phyloP scores from a whole-genome alignment of 345 rosid genomes.

The Euphorbia lathyris region DNA sequence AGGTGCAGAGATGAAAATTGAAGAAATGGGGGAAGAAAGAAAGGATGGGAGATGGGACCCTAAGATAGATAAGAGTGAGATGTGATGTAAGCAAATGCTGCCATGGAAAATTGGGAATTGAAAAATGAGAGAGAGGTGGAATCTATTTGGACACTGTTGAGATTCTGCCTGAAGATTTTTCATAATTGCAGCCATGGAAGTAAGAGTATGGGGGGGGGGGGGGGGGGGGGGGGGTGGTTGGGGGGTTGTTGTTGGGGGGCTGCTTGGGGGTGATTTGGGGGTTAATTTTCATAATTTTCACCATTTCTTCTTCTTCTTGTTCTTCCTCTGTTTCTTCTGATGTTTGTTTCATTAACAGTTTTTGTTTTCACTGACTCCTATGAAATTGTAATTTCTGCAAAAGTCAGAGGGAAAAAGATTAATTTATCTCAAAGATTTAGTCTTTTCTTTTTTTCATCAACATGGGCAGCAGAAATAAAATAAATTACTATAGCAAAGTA shows the following conservation, averaged over 20 bases:
- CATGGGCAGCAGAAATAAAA: not conserved
- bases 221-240: constrained; percentile 16
- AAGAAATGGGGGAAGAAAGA: not conserved
- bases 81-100: constrained; percentile 16
- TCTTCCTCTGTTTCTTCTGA: not conserved
- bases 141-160: constrained; percentile 40
- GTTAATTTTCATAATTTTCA: constrained; percentile 13
- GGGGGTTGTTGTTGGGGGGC: too few relatives aligned
- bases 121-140: constrained; percentile 3
- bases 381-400: constrained; percentile 7
- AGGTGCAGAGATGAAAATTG: constrained; percentile 13
- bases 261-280: constrained; percentile 19
- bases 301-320: not conserved
- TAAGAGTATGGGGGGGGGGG: too few relatives aligned
- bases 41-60: constrained; percentile 9
- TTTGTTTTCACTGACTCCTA: not conserved
- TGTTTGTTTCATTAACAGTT: not conserved
- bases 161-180: constrained; percentile 49
- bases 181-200: constrained; percentile 20
- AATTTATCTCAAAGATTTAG: not conserved
- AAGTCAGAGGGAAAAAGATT: not conserved
- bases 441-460: not conserved
- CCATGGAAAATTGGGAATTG: constrained; percentile 5
- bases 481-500: too few relatives aligned
- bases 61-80: not conserved